phyloP scores from a whole-genome alignment of 352 stramenopile genomes.

The Globisporangium echinulatum region DNA sequence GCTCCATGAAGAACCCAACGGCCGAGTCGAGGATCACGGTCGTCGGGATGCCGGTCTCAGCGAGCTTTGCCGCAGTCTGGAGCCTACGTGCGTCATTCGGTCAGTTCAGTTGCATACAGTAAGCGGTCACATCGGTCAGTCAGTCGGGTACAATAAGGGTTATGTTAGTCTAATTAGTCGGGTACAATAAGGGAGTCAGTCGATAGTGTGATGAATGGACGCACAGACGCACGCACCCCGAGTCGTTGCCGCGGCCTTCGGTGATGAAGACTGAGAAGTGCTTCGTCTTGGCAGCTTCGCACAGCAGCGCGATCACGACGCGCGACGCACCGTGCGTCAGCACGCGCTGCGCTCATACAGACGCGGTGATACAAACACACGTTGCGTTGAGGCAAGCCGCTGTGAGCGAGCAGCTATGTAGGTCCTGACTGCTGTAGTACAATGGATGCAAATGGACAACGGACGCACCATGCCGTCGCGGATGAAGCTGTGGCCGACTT shows the following conservation, averaged over 20 bases:
- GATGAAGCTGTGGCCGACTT: conserved; percentile 93
- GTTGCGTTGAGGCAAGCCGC: neutral
- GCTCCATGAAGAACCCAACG: conserved; percentile 95
- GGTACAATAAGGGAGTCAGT: neutral
- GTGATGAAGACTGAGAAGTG: conserved; percentile 93
- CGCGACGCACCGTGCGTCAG: conserved; percentile 92
- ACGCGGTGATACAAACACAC: neutral
- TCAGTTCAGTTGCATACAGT: too few relatives aligned
- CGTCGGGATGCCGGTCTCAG: conserved; percentile 88
- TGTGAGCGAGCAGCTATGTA: neutral
- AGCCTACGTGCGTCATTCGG: conserved; percentile 16
- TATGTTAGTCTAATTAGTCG: neutral
- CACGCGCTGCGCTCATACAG: conserved; percentile 52
- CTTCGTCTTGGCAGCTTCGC: conserved; percentile 88
- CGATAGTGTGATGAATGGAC: neutral
- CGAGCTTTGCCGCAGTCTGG: conserved; percentile 78
- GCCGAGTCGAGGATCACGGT: conserved; percentile 94
- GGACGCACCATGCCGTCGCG: conserved; percentile 87
- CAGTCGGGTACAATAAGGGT: too few relatives aligned
- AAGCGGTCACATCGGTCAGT: too few relatives aligned
- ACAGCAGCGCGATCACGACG: conserved; percentile 89
- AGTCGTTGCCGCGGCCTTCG: conserved; percentile 88
- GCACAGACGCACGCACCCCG: conserved; percentile 46
- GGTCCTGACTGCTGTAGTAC: too few relatives aligned
- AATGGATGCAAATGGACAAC: too few relatives aligned